Evolutionary conservation across 495 filamentous ascomycete species (phyloP).

Genomic region (Aspergillus steynii): DNA sequence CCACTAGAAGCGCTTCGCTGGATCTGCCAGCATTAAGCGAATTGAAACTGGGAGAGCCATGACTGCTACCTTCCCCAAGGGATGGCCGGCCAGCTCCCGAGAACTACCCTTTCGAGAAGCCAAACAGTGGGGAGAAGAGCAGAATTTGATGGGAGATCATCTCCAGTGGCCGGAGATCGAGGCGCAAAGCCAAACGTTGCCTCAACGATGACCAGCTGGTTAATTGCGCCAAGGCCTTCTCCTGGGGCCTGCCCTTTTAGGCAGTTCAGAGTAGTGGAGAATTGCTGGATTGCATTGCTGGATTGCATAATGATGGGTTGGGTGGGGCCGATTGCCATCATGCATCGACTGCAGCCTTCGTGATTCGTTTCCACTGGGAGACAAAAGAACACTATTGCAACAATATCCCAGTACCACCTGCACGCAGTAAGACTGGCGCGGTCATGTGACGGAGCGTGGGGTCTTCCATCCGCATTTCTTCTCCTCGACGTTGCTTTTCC

Average conservation of each 20-base stretch:
- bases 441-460: too few species aligned
- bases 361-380: too few species aligned
- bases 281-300: neutral
- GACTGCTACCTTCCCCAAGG: neutral
- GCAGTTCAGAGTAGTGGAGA: conserved; percentile 31
- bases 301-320: neutral
- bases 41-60: neutral
- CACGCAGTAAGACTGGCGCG: too few species aligned
- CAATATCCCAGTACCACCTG: too few species aligned
- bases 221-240: conserved; percentile 16
- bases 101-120: neutral
- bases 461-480: too few species aligned
- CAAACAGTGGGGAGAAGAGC: neutral
- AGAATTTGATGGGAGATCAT: neutral
- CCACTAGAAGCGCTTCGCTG: neutral
- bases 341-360: neutral
- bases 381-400: too few species aligned
- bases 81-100: neutral
- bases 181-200: neutral
- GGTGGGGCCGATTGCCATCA: neutral
- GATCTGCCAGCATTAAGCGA: neutral
- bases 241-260: conserved; percentile 16
- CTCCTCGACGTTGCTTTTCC: too few species aligned
- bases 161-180: neutral
- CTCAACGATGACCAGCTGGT: conserved; percentile 3